phyloP scores from a whole-genome alignment of 495 filamentous ascomycete species.

The Podospora appendiculata region DNA sequence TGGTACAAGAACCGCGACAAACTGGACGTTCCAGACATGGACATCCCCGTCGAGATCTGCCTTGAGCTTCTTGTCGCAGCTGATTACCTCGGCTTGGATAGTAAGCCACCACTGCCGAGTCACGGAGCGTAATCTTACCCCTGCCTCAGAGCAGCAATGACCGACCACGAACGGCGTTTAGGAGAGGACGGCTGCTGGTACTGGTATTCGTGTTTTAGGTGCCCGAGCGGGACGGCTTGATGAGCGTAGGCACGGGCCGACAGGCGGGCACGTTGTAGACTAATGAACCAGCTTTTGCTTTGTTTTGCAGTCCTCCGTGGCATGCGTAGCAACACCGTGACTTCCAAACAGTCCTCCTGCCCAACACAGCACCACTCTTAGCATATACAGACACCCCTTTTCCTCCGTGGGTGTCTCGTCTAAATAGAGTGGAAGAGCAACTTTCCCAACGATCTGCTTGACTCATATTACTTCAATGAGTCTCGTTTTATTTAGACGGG shows the following conservation, averaged over 20 bases:
- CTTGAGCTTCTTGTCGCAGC: slow-evolving; percentile 86
- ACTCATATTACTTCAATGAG: slow-evolving; percentile 25
- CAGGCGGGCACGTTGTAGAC: not conserved
- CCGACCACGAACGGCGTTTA: not conserved
- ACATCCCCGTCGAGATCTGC: slow-evolving; percentile 78
- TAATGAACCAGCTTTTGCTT: not conserved
- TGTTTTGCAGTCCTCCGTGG: not conserved
- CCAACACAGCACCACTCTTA: slow-evolving; percentile 39
- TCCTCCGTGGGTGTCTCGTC: slow-evolving; percentile 58
- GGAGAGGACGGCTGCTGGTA: not conserved
- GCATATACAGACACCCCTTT: slow-evolving; percentile 60
- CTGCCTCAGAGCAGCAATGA: slow-evolving; percentile 4
- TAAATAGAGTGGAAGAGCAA: slow-evolving; percentile 71
- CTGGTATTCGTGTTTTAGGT: not conserved
- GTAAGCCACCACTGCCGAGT: slow-evolving; percentile 9
- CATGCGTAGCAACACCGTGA: not conserved
- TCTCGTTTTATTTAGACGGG: slow-evolving; percentile 42
- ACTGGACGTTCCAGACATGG: slow-evolving; percentile 84
- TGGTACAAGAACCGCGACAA: slow-evolving; percentile 71
- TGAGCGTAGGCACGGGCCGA: not conserved
- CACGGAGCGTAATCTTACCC: not conserved
- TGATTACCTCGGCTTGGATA: slow-evolving; percentile 59
- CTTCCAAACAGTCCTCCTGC: not conserved
- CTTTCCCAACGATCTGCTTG: slow-evolving; percentile 40
- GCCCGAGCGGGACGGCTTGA: not conserved